These are phyloP conservation scores for Geotrichum australiense DNA, from an alignment of 1,139 yeast species.

Conservation along the genomic window DNA sequence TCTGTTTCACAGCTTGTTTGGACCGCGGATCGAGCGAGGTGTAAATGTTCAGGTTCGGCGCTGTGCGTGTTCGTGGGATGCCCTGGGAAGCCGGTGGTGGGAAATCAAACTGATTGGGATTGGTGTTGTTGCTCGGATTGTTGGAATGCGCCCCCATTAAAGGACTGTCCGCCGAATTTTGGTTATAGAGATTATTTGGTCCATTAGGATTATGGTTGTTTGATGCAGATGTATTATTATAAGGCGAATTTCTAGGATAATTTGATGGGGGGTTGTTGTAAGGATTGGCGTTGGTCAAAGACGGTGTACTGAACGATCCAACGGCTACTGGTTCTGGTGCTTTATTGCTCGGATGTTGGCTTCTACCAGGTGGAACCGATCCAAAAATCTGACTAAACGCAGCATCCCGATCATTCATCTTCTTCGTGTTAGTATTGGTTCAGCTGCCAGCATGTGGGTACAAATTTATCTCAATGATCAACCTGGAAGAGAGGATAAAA, in stretches of 20 bases:
- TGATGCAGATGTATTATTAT: background rate
- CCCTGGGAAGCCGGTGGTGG: too few relatives aligned
- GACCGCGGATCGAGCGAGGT: slow-evolving; percentile 10
- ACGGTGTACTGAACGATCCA: background rate
- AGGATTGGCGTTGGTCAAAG: background rate
- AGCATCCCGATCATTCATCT: slow-evolving; percentile 26
- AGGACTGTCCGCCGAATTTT: too few relatives aligned
- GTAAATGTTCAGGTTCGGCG: background rate
- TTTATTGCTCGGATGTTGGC: background rate
- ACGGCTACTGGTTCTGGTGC: background rate
- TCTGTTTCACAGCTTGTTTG: too few relatives aligned
- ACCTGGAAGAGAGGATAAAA: too few relatives aligned
- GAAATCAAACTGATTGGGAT: too few relatives aligned
- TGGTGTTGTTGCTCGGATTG: too few relatives aligned
- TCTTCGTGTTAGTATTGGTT: background rate
- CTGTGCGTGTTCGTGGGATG: too few relatives aligned
- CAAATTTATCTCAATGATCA: too few relatives aligned
- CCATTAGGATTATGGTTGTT: background rate
- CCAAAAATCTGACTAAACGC: slow-evolving; percentile 37
- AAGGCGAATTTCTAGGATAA: background rate
- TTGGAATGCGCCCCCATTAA: too few relatives aligned
- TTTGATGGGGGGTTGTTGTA: background rate
- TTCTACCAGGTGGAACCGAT: slow-evolving; percentile 31
- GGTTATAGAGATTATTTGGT: too few relatives aligned
- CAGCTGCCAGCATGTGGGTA: too few relatives aligned